Conservation (phyloP, 2,329 filamentous ascomycete species). For the Thermothelomyces thermophilus region DNA sequence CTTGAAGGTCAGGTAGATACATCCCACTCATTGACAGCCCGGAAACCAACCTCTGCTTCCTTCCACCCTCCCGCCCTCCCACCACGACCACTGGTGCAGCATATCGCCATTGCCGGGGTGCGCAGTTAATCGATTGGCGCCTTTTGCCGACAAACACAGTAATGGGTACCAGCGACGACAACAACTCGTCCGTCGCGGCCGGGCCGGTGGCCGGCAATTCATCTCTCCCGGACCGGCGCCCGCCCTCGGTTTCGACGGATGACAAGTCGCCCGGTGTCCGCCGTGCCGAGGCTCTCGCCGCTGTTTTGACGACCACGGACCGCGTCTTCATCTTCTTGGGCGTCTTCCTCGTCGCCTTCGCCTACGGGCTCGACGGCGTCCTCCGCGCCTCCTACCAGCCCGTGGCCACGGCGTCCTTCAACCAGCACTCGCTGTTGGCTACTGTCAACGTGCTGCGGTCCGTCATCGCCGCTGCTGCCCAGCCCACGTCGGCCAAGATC, state of each 20-base stretch:
- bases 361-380: conserved; percentile 54
- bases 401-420: conserved; percentile 44
- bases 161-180: background rate
- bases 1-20: too few relatives aligned
- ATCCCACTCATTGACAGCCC: too few relatives aligned
- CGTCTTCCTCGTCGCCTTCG: conserved; percentile 58
- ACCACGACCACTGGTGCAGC: background rate
- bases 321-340: conserved; percentile 52
- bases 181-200: background rate
- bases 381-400: conserved; percentile 52
- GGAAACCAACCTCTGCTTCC: background rate
- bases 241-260: background rate
- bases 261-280: conserved; percentile 46
- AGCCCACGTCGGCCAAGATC: conserved; percentile 53
- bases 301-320: conserved; percentile 45
- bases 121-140: too few relatives aligned
- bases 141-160: too few relatives aligned
- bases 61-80: too few relatives aligned
- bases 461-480: conserved; percentile 53
- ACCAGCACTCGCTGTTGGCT: conserved; percentile 47
- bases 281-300: conserved; percentile 52
- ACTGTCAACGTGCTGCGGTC: conserved; percentile 52
- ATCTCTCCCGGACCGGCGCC: background rate
- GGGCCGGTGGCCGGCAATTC: background rate
- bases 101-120: background rate